A percentile compares a stretch with the other conserved stretches of the same genome.
Evolutionary conservation across 163 green algal species (phyloP).

Genomic region (Chloromonas sp.): DNA sequence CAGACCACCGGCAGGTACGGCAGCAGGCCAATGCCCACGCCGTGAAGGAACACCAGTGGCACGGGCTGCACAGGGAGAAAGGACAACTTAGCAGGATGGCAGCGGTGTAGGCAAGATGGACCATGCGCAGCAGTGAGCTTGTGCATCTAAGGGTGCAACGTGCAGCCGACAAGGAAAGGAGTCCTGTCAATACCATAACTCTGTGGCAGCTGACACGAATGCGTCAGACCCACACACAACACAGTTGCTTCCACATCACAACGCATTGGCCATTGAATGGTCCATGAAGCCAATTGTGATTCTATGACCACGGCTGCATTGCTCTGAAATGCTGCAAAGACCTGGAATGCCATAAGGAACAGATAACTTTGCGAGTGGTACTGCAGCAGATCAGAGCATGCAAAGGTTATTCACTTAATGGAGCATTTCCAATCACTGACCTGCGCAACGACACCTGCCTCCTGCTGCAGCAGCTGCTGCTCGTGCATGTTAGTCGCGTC

Average conservation of each 20-base stretch:
- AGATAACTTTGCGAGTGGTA: not conserved
- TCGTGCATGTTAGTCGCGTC: not conserved
- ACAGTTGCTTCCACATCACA: not conserved
- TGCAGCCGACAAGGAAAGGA: no score
- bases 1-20: conserved; percentile 39
- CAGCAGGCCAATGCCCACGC: conserved; percentile 30
- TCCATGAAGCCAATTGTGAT: not conserved
- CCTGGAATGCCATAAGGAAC: no score
- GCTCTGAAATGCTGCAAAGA: not conserved
- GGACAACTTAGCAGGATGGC: not conserved
- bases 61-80: not conserved
- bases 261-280: not conserved
- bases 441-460: not conserved
- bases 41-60: conserved; percentile 36
- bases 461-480: not conserved
- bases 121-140: not conserved
- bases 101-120: not conserved
- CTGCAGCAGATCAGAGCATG: not conserved
- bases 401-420: no score
- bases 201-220: not conserved
- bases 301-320: not conserved
- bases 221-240: not conserved
- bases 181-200: not conserved
- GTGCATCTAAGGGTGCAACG: not conserved
- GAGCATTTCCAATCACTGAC: no score